A percentile compares a stretch with the other conserved stretches of the same genome.
These are phyloP conservation scores for Saccharomyces kudriavzevii DNA, from an alignment of 805 yeast species.

Conservation along the genomic window DNA sequence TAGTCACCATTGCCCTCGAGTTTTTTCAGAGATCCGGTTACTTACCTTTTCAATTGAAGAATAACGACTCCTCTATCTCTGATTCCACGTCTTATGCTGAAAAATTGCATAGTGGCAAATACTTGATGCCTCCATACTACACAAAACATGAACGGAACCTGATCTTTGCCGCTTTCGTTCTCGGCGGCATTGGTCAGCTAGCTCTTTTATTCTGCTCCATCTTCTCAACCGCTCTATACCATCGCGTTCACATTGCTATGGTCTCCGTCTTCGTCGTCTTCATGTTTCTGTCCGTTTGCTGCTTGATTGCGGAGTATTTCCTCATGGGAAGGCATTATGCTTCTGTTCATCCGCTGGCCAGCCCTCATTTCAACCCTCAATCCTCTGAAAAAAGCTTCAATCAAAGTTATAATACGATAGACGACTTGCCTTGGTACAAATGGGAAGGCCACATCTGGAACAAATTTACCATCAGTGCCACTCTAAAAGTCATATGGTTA, in stretches of 20 bases:
- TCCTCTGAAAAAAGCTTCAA: constrained; percentile 12
- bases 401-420: not conserved
- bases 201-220: constrained; percentile 70
- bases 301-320: constrained; percentile 38
- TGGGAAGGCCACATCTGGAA: constrained; percentile 33
- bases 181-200: constrained; percentile 53
- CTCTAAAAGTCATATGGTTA: constrained; percentile 58
- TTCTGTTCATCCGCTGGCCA: constrained; percentile 30
- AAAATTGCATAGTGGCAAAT: constrained; percentile 12
- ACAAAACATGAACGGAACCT: constrained; percentile 33
- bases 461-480: constrained; percentile 40
- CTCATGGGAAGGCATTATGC: constrained; percentile 40
- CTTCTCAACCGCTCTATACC: constrained; percentile 55
- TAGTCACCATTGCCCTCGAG: constrained; percentile 56
- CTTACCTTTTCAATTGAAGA: constrained; percentile 27
- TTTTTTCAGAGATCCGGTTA: constrained; percentile 49
- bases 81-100: constrained; percentile 9
- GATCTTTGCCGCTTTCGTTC: constrained; percentile 35
- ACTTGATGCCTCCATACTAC: constrained; percentile 35
- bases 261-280: constrained; percentile 66
- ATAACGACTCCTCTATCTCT: constrained; percentile 1
- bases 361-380: constrained; percentile 5
- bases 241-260: constrained; percentile 53
- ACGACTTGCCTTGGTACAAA: constrained; percentile 26
- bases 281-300: constrained; percentile 45